Conservation (phyloP, 2,329 filamentous ascomycete species). For the Fusarium metavorans region DNA sequence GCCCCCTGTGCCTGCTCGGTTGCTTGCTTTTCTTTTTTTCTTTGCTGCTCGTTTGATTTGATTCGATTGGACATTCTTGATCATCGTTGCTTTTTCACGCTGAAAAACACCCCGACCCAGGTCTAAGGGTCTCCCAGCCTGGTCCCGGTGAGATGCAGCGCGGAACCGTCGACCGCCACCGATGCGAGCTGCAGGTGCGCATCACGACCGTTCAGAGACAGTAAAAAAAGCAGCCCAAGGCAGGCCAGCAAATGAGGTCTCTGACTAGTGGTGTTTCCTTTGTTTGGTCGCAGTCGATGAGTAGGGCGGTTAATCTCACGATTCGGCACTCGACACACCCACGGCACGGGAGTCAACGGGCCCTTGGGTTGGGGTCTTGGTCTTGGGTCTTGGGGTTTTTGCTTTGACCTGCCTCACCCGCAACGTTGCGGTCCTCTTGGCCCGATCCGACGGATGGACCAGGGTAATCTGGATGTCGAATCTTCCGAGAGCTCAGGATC, state of each 20-base stretch:
- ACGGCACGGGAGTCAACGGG: slow-evolving; percentile 28
- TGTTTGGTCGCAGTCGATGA: background rate
- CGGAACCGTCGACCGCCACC: slow-evolving; percentile 20
- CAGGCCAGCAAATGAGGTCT: slow-evolving; percentile 6
- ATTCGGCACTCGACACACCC: slow-evolving; percentile 26
- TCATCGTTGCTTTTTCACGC: background rate
- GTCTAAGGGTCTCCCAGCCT: background rate
- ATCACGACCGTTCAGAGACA: background rate
- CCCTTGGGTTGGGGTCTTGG: slow-evolving; percentile 9
- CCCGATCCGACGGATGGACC: slow-evolving; percentile 34
- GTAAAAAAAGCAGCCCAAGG: background rate
- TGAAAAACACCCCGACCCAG: background rate
- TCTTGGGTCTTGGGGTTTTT: background rate
- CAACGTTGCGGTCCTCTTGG: slow-evolving; percentile 23
- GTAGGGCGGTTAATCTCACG: slow-evolving; percentile 19
- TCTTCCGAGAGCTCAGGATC: slow-evolving; percentile 12
- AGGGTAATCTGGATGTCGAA: slow-evolving; percentile 23
- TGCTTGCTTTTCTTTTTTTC: background rate
- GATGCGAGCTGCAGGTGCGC: slow-evolving; percentile 11
- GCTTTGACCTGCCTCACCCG: slow-evolving; percentile 27
- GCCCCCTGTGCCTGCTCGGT: background rate
- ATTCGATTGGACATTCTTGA: background rate
- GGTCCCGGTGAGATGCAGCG: slow-evolving; percentile 6
- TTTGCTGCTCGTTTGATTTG: slow-evolving; percentile 7
- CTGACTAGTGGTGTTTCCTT: background rate